Conservation (phyloP, 2,329 filamentous ascomycete genomes). For the Pseudogymnoascus sp. region DNA sequence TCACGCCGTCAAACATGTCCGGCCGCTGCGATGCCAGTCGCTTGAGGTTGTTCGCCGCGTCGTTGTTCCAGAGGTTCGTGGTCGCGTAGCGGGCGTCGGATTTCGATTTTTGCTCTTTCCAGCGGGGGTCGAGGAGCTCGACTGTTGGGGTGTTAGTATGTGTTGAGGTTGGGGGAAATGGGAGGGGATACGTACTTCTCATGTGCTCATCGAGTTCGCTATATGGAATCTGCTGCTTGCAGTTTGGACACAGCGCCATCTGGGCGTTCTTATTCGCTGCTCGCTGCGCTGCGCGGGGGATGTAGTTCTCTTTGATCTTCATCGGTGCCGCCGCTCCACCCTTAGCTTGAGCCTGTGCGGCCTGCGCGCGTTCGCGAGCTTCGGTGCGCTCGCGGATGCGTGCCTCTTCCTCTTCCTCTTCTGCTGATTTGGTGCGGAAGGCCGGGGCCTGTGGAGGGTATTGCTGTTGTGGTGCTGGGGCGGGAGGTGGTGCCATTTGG, state of each 20-base stretch:
- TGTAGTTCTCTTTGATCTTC: constrained; percentile 91
- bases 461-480: constrained; percentile 24
- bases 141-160: constrained; percentile 39
- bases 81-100: constrained; percentile 77
- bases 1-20: constrained; percentile 76
- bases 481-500: constrained; percentile 39
- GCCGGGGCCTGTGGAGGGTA: constrained; percentile 29
- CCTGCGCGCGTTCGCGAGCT: constrained; percentile 59
- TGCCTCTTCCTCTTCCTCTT: constrained; percentile 32
- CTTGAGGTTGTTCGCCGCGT: constrained; percentile 92
- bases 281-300: constrained; percentile 73
- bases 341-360: constrained; percentile 72
- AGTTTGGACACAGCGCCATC: constrained; percentile 83
- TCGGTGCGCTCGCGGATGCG: constrained; percentile 59
- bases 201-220: constrained; percentile 89
- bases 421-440: constrained; percentile 12
- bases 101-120: constrained; percentile 93
- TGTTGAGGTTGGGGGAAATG: not conserved
- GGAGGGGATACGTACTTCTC: constrained; percentile 54
- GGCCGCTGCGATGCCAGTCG: constrained; percentile 82
- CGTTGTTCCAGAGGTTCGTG: constrained; percentile 77
- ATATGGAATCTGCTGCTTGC: constrained; percentile 80
- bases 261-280: constrained; percentile 59
- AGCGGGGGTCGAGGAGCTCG: constrained; percentile 85
- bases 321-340: constrained; percentile 58